Conservation (phyloP, 495 filamentous ascomycete genomes). For the Aspergillus saccharolyticus region DNA sequence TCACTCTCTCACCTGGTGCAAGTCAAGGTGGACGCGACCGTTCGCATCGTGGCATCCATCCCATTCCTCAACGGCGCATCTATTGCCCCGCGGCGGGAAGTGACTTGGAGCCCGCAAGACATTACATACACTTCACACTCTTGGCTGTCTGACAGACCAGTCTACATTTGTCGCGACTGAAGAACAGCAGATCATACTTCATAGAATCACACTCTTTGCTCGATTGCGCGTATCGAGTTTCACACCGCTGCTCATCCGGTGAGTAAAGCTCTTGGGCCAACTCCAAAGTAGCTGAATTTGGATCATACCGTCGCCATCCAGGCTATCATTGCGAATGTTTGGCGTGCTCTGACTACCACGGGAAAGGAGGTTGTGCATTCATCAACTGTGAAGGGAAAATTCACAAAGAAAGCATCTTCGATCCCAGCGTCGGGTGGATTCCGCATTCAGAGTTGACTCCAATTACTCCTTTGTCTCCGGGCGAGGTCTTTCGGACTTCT, state of each 20-base stretch:
- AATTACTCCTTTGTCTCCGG: not conserved
- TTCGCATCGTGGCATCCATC: not conserved
- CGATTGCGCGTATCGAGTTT: not conserved
- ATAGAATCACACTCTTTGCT: not conserved
- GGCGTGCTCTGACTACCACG: not conserved
- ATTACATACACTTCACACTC: conserved; percentile 8
- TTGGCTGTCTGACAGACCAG: not conserved
- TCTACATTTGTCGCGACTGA: not conserved
- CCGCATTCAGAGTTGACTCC: not conserved
- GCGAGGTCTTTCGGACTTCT: not conserved
- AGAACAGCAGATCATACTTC: not conserved
- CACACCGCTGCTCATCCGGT: not conserved
- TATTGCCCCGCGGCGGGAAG: not conserved
- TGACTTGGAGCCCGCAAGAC: not conserved
- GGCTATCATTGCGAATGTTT: not conserved
- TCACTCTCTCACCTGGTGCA: not conserved
- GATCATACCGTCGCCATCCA: not conserved
- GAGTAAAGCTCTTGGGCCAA: not conserved
- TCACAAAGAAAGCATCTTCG: not conserved
- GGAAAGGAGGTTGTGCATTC: not conserved
- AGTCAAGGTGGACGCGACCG: not conserved
- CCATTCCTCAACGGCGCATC: not conserved
- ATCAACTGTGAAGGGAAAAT: not conserved
- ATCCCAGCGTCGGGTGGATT: not conserved
- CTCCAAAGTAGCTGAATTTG: not conserved